Evolutionary conservation across 1,284 basidiomycete genomes (phyloP), one percentile per base, ranked within the genome.

Genomic region (Cerrena zonata): DNA sequence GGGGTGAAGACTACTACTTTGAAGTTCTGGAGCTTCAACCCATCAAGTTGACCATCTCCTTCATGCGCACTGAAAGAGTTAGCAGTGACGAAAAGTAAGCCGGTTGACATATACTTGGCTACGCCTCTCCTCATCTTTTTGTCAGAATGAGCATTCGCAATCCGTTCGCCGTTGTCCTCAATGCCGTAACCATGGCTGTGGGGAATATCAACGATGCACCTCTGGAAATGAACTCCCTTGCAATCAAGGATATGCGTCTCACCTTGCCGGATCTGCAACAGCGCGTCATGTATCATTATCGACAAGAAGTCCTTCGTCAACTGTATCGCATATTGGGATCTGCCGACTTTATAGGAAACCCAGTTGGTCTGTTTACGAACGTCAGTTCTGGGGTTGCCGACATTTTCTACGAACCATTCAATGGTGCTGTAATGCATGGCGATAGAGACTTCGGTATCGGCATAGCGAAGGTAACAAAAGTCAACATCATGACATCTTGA

Each of bases 331-430:
- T 99, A 24, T 77, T 99, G 5, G 96, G 96, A 24, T 95, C 93
- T 2, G 94, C 95, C 0, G 95, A 99, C 69, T 97, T 99, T 71
- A 86, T 91, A 55, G 88, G 83, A 5, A 90, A 90, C 61, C 95
- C 95, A 4, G 93, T 98, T 25, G 95, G 95, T 12, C 76, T 99
- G 47, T 99, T 99, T 76, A 97, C 91, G 55, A 99, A 98, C 63
- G 94, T 99, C 64, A 95, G 92, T 64, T 97, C 94, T 22, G 96
- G 96, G n/a, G 92, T 99, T 5, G 89, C 91, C 44, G 96, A 99
- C 67, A 94, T 99, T 59, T 99, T 99, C 76, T 98, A 99, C 63
- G 96, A 98, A 69, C 96, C 96, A 7, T 98, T 95, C 75, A 89
- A 96, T 56, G 95, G 95, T 34, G 89, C 95, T 30, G 89, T 99